These are phyloP conservation scores for Backusella parvicylindrica DNA, from an alignment of 192 early-diverging fungal species.

Conservation along the genomic window DNA sequence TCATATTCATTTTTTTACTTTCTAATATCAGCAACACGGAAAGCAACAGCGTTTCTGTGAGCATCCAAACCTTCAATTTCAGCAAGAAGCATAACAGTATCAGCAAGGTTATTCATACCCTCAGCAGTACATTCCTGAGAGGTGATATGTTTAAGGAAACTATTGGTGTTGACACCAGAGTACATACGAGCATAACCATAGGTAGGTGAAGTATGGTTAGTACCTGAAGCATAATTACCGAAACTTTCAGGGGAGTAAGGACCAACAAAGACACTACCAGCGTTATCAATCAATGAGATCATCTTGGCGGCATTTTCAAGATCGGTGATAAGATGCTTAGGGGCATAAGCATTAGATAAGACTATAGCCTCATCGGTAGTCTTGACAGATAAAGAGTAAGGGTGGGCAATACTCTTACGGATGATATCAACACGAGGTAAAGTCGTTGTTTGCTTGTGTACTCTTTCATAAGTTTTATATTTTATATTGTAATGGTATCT, in stretches of 20 bases:
- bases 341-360: slow-evolving; percentile 97
- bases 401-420: slow-evolving; percentile 82
- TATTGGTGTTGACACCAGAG: slow-evolving; percentile 94
- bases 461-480: slow-evolving; percentile 1
- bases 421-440: slow-evolving; percentile 90
- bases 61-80: slow-evolving; percentile 96
- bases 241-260: slow-evolving; percentile 94
- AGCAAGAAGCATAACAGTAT: slow-evolving; percentile 91
- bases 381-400: slow-evolving; percentile 70
- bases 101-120: slow-evolving; percentile 80
- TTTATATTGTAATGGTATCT: too few relatives aligned
- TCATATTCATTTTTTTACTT: slow-evolving; percentile 14
- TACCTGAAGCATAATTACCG: slow-evolving; percentile 99
- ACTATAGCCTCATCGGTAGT: slow-evolving; percentile 72
- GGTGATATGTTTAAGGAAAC: slow-evolving; percentile 98
- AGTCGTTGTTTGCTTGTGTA: slow-evolving; percentile 76
- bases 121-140: slow-evolving; percentile 86
- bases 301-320: slow-evolving; percentile 66
- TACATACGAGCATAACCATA: slow-evolving; percentile 99
- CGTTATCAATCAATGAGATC: slow-evolving; percentile 73
- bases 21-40: slow-evolving; percentile 72
- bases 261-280: slow-evolving; percentile 97
- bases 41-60: slow-evolving; percentile 93
- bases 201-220: slow-evolving; percentile 98
- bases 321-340: slow-evolving; percentile 98